Percentiles rank a stretch among this genome's conserved stretches.
Evolutionary conservation across 2,329 filamentous ascomycete species (phyloP).

Genomic region (Fusarium decemcellulare): DNA sequence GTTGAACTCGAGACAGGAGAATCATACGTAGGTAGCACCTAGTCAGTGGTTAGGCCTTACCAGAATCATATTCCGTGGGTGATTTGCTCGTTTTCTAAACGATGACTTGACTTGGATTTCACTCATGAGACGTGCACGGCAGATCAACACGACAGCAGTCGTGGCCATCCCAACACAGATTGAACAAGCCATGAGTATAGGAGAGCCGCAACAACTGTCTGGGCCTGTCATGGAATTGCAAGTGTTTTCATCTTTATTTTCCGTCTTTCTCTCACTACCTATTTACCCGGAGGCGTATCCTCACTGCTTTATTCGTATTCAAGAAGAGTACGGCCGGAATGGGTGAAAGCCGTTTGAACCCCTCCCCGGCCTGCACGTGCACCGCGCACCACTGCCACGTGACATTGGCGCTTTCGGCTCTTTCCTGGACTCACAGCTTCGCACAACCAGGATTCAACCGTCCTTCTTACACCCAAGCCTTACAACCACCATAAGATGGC

Average conservation of each 20-base stretch:
- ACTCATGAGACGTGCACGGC: too few species aligned
- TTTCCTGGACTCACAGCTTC: constrained; percentile 31
- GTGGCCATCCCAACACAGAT: too few species aligned
- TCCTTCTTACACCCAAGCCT: constrained; percentile 40
- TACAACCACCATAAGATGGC: constrained; percentile 32
- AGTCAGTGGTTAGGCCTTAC: neutral
- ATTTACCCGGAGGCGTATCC: neutral
- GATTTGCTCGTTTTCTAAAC: neutral
- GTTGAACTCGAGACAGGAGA: neutral
- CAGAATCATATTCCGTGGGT: neutral
- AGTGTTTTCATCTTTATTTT: too few species aligned
- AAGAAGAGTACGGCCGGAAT: neutral
- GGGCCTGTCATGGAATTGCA: too few species aligned
- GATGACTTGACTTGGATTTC: too few species aligned
- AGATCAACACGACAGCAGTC: too few species aligned
- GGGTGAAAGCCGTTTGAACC: neutral
- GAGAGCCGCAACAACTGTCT: too few species aligned
- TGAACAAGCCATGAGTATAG: too few species aligned
- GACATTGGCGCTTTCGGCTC: constrained; percentile 30
- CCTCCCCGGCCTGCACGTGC: constrained; percentile 17
- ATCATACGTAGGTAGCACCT: neutral
- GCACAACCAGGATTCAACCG: constrained; percentile 41
- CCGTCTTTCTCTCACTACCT: too few species aligned
- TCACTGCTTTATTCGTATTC: neutral
- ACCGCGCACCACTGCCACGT: constrained; percentile 28